phyloP scores from a whole-genome alignment of 1,284 basidiomycete species.

The Chalciporus sp. region DNA sequence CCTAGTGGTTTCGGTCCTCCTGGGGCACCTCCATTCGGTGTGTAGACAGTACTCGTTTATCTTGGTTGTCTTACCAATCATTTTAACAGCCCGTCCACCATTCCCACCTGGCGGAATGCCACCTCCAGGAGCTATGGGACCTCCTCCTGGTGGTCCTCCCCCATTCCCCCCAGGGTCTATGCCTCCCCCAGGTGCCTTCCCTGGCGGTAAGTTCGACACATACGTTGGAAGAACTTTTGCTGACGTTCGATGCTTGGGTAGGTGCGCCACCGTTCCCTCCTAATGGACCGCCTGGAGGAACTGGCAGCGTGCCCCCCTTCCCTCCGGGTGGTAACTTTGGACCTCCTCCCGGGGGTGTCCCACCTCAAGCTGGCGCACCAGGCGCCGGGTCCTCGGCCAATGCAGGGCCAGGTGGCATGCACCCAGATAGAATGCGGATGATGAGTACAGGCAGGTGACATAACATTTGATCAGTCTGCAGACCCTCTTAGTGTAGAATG shows the following conservation, averaged over 20 bases:
- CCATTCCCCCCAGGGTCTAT: slow-evolving; percentile 41
- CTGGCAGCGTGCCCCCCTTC: slow-evolving; percentile 46
- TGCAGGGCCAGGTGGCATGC: slow-evolving; percentile 60
- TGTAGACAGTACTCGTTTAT: neutral
- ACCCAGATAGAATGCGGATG: slow-evolving; percentile 87
- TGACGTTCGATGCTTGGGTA: slow-evolving; percentile 14
- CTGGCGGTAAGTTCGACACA: slow-evolving; percentile 39
- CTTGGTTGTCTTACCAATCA: slow-evolving; percentile 1
- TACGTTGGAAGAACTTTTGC: neutral
- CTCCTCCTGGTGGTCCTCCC: slow-evolving; percentile 55
- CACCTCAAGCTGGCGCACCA: slow-evolving; percentile 33
- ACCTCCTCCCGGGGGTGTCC: slow-evolving; percentile 35
- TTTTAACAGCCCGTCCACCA: slow-evolving; percentile 57
- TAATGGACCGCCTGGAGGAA: slow-evolving; percentile 42
- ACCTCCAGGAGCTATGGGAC: slow-evolving; percentile 50
- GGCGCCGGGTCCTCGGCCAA: slow-evolving; percentile 31
- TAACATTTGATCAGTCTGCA: neutral
- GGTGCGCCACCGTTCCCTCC: slow-evolving; percentile 67
- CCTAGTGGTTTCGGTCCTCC: slow-evolving; percentile 55
- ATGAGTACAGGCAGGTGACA: slow-evolving; percentile 49
- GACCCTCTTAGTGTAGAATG: neutral
- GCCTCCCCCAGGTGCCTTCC: slow-evolving; percentile 43
- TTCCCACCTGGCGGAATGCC: slow-evolving; percentile 64
- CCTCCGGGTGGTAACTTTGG: slow-evolving; percentile 45
- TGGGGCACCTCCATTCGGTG: slow-evolving; percentile 26